These are phyloP conservation scores for Tricholoma sp. DNA, from an alignment of 768 basidiomycete species.

Conservation along the genomic window DNA sequence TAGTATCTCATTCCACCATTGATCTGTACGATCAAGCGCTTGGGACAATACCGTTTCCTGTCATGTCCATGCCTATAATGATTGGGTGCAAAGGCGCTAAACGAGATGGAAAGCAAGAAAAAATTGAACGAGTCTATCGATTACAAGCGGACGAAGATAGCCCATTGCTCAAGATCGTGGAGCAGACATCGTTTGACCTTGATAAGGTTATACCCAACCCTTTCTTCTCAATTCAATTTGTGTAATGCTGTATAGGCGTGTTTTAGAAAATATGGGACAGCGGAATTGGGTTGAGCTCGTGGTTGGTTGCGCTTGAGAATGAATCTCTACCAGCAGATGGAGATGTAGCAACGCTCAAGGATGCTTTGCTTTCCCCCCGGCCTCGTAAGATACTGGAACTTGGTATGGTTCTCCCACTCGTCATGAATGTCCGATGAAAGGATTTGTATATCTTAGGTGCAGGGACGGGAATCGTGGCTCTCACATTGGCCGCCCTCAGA, in stretches of 20 bases:
- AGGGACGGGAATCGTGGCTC: constrained; percentile 79
- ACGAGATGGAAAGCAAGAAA: constrained; percentile 55
- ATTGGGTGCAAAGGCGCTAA: constrained; percentile 27
- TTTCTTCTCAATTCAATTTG: neutral
- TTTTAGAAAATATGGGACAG: constrained; percentile 95
- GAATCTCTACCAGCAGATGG: constrained; percentile 9
- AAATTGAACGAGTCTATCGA: constrained; percentile 53
- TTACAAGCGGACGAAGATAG: constrained; percentile 21
- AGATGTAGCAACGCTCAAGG: constrained; percentile 17
- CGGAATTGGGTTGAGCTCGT: constrained; percentile 79
- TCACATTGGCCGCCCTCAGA: constrained; percentile 57
- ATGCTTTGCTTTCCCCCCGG: constrained; percentile 35
- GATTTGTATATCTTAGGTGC: constrained; percentile 47
- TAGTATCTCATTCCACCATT: constrained; percentile 36
- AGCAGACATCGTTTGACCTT: constrained; percentile 86
- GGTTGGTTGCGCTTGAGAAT: constrained; percentile 46
- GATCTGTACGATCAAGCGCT: constrained; percentile 37
- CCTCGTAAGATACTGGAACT: constrained; percentile 57
- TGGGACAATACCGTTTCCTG: constrained; percentile 50
- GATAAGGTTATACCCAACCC: constrained; percentile 62
- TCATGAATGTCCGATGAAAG: neutral
- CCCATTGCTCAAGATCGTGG: constrained; percentile 46
- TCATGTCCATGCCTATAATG: constrained; percentile 63
- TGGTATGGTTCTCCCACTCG: constrained; percentile 36
- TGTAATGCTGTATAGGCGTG: constrained; percentile 25